Evolutionary conservation across 2,329 filamentous ascomycete species (phyloP), one percentile per base, ranked within the genome.

Genomic region (Sphaerostilbella broomeana): DNA sequence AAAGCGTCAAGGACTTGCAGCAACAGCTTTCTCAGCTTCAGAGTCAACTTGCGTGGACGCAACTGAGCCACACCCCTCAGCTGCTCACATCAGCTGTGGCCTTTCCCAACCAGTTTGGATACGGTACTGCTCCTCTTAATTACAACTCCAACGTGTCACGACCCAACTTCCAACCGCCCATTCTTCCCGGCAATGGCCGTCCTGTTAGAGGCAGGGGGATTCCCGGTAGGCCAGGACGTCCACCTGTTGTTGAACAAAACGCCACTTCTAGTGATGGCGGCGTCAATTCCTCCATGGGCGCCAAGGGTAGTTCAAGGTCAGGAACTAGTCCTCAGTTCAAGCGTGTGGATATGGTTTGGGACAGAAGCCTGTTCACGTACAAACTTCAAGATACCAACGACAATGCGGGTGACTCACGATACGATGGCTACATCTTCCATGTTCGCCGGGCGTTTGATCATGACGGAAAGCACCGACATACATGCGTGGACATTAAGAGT

Each of bases 401-500:
- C 36, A 54, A 63, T 18, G 52, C 56, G 1, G 51, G 55, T 4
- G 68, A 69, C n/a, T 55, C 63, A 0, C 61, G 84, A 49, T 89
- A 87, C 58, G 80, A 89, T 44, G 78, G 84, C 44, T 92, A 82
- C 57, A 72, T 87, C 20, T 94, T 95, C 58, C 85, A 87, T 17
- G 84, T 95, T 12, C 78, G 86, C 12, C 75, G 88, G 39, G 82
- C 77, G 11, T 94, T 95, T 57, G 82, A 89, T 58, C 86, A 77
- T 77, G 84, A 92, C 50, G 86, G 86, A 46, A 87, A 87, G 52
- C 89, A 86, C 52, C 70, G 77, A 51, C 55, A 58, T 54, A 88
- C 87, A 0, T 64, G 81, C 11, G 78, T 95, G 34, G 86, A 94
- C 49, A 84, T 95, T 60, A 92, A 89, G 64, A 92, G 86, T 56